phyloP scores from a whole-genome alignment of 805 yeast species.

The Schwanniomyces polymorphus region DNA sequence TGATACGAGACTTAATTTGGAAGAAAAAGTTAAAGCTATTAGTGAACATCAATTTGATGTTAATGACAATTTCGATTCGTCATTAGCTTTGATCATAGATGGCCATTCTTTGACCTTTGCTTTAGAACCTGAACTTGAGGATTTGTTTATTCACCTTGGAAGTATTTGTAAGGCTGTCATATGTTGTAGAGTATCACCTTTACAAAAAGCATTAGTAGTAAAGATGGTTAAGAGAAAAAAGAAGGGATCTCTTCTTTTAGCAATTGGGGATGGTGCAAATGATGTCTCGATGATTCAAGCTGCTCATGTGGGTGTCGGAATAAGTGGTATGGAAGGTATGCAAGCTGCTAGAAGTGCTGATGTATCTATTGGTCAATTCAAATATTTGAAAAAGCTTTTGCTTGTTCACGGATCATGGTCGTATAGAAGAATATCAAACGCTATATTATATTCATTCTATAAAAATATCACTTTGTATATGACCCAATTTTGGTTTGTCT shows the following conservation, averaged over 20 bases:
- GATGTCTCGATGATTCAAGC: conserved; percentile 99
- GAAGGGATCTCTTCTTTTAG: conserved; percentile 72
- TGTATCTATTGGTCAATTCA: conserved; percentile 94
- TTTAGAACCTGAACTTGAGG: conserved; percentile 77
- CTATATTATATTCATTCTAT: conserved; percentile 92
- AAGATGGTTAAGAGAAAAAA: conserved; percentile 83
- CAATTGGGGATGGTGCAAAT: conserved; percentile 99
- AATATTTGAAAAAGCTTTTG: conserved; percentile 74
- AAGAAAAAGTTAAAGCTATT: conserved; percentile 75
- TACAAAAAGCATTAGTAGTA: conserved; percentile 95
- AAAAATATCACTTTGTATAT: conserved; percentile 92
- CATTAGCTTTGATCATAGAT: conserved; percentile 89
- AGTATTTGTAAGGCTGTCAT: conserved; percentile 91
- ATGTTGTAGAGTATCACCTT: conserved; percentile 96
- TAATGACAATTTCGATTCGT: conserved; percentile 59
- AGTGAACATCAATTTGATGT: conserved; percentile 61
- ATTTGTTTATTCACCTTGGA: conserved; percentile 74
- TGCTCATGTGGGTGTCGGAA: conserved; percentile 98
- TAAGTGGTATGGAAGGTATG: conserved; percentile 99
- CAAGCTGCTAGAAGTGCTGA: conserved; percentile 99
- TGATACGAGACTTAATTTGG: conserved; percentile 71
- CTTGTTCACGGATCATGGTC: conserved; percentile 98
- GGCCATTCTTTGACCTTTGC: conserved; percentile 91
- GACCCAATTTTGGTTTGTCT: conserved; percentile 99
- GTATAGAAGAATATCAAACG: conserved; percentile 89